Evolutionary conservation across 176 grass and related monocot species (phyloP), one percentile per base, ranked within the genome.

Genomic region (Oryza rufipogon): DNA sequence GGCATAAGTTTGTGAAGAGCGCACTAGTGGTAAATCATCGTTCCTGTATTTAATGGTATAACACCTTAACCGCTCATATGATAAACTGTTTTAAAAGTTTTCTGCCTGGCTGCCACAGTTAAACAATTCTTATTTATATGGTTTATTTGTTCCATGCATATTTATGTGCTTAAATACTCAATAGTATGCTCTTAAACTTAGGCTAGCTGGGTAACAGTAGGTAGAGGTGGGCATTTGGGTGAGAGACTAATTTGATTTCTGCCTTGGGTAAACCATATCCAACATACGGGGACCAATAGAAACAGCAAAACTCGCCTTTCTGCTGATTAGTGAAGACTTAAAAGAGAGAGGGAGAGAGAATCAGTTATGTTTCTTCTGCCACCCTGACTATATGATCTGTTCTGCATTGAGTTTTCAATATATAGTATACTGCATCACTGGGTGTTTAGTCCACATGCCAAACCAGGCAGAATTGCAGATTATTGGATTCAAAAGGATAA

Each of bases 371-470:
- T 58, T 58, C 16, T 58, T 58, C 20, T 20, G 5, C 16, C 54
- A 58, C 54, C 19, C 54, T 9, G 9, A 58, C 6, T 6, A 9
- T 20, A 58, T 58, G 17, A 19, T 58, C 1, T 75, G 7, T 80
- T 19, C 52, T 32, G 23, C 42, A 4, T 20, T 82, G 33, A 52
- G n/a, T 44, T 54, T 70, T 54, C 2, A 33, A 14, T 64, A 26
- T 81, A 75, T 44, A 32, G 20, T 70, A 36, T 81, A 75, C n/a
- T 60, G 22, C 10, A 61, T 61, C 17, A 30, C 15, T 72, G 11
- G 16, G 47, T 82, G 42, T 17, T 34, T 56, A n/a, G 17, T 77
- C 66, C 42, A 3, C 76, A 38, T 54, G 19, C 17, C 54, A n/a
- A n/a, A 58, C 49, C 65, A 32, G 32, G 33, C 30, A 73, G 5